phyloP scores from a whole-genome alignment of 352 stramenopile species.

The Phytophthora pseudosyringae region DNA sequence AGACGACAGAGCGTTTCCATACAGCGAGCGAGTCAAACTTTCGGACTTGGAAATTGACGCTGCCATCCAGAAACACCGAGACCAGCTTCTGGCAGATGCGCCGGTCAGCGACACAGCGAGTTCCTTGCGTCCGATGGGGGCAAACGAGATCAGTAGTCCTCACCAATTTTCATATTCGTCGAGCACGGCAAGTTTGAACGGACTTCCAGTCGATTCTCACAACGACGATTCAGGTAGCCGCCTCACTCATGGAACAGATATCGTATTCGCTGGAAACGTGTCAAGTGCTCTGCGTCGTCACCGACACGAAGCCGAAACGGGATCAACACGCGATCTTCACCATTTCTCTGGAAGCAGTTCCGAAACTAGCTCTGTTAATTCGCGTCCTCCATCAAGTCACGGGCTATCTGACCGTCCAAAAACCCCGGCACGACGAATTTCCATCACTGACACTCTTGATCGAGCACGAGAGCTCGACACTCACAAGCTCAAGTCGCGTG shows the following conservation, averaged over 20 bases:
- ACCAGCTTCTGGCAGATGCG: conserved; percentile 9
- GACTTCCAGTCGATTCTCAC: conserved; percentile 25
- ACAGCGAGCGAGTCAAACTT: conserved; percentile 49
- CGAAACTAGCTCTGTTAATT: conserved; percentile 8
- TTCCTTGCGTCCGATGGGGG: background rate
- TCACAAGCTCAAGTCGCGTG: conserved; percentile 64
- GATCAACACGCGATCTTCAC: conserved; percentile 10
- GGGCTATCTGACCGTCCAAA: conserved; percentile 47
- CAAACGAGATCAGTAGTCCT: conserved; percentile 28
- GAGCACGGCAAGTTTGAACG: conserved; percentile 31
- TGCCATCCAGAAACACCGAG: conserved; percentile 41
- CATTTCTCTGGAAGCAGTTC: background rate
- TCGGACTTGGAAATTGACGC: conserved; percentile 58
- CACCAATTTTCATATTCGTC: conserved; percentile 38
- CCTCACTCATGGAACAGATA: conserved; percentile 88
- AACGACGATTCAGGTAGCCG: conserved; percentile 71
- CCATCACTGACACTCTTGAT: conserved; percentile 82
- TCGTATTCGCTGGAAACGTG: conserved; percentile 91
- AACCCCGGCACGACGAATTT: conserved; percentile 65
- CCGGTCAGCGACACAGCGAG: background rate
- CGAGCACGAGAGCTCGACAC: conserved; percentile 69
- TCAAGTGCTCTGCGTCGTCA: conserved; percentile 80
- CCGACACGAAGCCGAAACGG: conserved; percentile 62
- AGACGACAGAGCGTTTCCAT: conserved; percentile 52
- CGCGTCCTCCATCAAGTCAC: conserved; percentile 21